A percentile compares a stretch with the other conserved stretches of the same genome.
Conservation (phyloP, 73 alveolate species). For the Effrenium voratum region DNA sequence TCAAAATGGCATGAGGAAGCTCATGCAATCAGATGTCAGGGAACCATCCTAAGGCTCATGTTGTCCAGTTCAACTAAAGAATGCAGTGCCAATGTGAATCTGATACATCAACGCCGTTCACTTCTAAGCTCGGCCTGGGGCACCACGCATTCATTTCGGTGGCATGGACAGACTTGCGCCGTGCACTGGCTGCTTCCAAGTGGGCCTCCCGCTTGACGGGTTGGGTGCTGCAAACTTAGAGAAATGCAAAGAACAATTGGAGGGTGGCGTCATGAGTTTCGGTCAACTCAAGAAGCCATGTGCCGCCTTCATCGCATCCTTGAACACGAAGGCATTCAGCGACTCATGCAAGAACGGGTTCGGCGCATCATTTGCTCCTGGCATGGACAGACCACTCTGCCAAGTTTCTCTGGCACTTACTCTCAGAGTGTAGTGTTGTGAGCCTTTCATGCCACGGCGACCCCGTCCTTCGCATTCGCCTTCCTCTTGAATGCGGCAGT, state of each 20-base stretch:
- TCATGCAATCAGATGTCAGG: too few species aligned
- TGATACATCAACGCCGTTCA: too few species aligned
- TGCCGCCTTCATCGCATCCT: not conserved
- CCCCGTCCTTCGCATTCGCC: not conserved
- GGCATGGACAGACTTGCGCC: constrained; percentile 2
- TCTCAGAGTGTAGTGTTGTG: too few species aligned
- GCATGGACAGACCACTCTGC: too few species aligned
- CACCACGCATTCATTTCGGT: not conserved
- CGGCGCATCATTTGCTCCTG: constrained; percentile 26
- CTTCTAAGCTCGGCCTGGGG: not conserved
- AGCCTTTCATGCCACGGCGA: not conserved
- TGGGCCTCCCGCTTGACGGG: not conserved
- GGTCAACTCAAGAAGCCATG: not conserved
- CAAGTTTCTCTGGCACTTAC: too few species aligned
- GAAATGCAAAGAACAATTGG: too few species aligned
- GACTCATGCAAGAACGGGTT: not conserved
- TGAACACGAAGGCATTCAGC: constrained; percentile 30
- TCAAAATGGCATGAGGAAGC: too few species aligned
- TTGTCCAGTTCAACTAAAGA: too few species aligned
- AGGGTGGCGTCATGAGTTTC: too few species aligned
- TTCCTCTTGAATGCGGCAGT: constrained; percentile 24
- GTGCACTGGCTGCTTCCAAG: not conserved
- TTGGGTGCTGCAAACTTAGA: too few species aligned
- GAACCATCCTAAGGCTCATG: too few species aligned
- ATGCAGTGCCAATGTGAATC: too few species aligned